phyloP scores from a whole-genome alignment of 75 land plant species.

The Pinus taeda region DNA sequence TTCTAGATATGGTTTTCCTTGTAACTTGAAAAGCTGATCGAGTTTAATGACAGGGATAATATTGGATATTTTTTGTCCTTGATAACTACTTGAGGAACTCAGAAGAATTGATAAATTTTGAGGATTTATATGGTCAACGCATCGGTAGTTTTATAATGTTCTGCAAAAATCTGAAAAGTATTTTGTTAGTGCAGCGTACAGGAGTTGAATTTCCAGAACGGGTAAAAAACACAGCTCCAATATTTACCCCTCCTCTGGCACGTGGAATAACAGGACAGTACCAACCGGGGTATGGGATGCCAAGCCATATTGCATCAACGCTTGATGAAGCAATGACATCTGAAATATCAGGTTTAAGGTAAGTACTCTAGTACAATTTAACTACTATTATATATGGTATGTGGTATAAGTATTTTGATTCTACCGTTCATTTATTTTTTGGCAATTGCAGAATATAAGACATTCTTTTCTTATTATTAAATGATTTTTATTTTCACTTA shows the following conservation, averaged over 20 bases:
- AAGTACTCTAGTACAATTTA: background rate
- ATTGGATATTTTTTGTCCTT: too few species aligned
- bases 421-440: background rate
- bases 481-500: background rate
- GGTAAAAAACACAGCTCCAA: conserved; percentile 30
- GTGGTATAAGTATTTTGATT: background rate
- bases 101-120: too few species aligned
- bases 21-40: too few species aligned
- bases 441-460: background rate
- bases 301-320: conserved; percentile 43
- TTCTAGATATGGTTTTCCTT: too few species aligned
- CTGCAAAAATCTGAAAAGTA: too few species aligned
- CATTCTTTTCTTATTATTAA: background rate
- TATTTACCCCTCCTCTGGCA: conserved; percentile 88
- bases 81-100: too few species aligned
- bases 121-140: too few species aligned
- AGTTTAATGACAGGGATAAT: too few species aligned
- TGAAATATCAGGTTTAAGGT: conserved; percentile 50
- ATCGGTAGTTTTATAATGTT: too few species aligned
- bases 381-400: background rate
- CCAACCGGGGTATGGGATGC: conserved; percentile 65
- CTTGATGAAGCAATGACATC: conserved; percentile 84
- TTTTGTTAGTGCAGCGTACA: too few species aligned
- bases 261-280: conserved; percentile 27
- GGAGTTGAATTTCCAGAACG: too few species aligned